These are phyloP conservation scores for Didymella exigua DNA, from an alignment of 2,329 filamentous ascomycete genomes.

Conservation along the genomic window DNA sequence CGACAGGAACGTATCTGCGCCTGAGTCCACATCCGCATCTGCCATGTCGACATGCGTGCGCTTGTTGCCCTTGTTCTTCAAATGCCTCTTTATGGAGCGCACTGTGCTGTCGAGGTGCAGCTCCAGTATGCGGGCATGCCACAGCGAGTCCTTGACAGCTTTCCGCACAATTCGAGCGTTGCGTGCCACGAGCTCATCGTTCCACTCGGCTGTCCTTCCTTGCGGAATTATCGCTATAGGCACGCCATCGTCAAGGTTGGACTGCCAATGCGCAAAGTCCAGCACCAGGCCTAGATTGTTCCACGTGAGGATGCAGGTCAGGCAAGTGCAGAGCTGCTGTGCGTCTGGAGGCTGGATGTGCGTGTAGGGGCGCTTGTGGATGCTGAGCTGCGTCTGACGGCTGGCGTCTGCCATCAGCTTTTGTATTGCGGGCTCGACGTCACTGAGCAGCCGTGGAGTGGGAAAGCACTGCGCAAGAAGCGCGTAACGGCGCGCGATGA, in stretches of 20 bases:
- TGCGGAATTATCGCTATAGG: conserved; percentile 60
- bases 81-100: conserved; percentile 55
- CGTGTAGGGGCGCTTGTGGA: conserved; percentile 59
- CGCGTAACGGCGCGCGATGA: conserved; percentile 57
- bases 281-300: conserved; percentile 60
- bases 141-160: conserved; percentile 56
- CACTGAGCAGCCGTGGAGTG: conserved; percentile 54
- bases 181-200: conserved; percentile 51
- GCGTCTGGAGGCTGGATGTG: conserved; percentile 58
- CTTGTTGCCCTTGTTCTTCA: conserved; percentile 57
- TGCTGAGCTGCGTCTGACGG: conserved; percentile 52
- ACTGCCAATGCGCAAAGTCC: conserved; percentile 64
- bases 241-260: conserved; percentile 56
- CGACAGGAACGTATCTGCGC: conserved; percentile 59
- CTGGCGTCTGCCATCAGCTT: conserved; percentile 49
- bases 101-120: conserved; percentile 56
- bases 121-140: conserved; percentile 58
- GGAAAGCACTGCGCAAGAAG: conserved; percentile 60
- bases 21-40: conserved; percentile 52
- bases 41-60: conserved; percentile 55
- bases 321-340: conserved; percentile 60
- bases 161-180: conserved; percentile 55
- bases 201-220: conserved; percentile 58
- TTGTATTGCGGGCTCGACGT: conserved; percentile 48
- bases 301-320: conserved; percentile 63